Evolutionary conservation across 257 asterid species (phyloP), one percentile per base, ranked within the genome.

Genomic region (Capsicum pubescens): DNA sequence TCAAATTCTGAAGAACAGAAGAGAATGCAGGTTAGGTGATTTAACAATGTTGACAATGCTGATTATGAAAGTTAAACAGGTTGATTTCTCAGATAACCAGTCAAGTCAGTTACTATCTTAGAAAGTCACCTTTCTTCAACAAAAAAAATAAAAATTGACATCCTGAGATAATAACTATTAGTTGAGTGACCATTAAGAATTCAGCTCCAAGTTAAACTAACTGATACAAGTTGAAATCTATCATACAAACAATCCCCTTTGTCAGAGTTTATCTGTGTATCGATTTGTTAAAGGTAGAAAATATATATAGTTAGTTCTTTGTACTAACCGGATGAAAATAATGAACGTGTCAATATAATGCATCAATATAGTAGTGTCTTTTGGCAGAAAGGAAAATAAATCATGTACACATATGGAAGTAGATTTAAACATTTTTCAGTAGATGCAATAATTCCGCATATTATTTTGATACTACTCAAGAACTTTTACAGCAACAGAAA

Each of bases 1-100:
- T 84, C 93, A n/a, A 85, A 87, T 82, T 86, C 82, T 57, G 89
- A 87, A 55, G 50, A 32, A 77, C 82, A 32, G 66, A 77, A 77
- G 60, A 77, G 82, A 77, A 35, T 26, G 66, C 82, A 77, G 82
- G 63, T 52, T 52, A 26, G 64, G 32, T 77, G 13, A 77, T 32
- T 54, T 54, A 32, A 77, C 32, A 15, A 8, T 32, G 8, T 54
- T 77, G 50, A 54, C 48, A 26, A 32, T 4, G 50, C 32, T 54
- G 6, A 71, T 4, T 46, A 46, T 71, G 17, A 36, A 44, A 71
- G 79, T 71, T 71, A 71, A 71, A 71, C 0, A 1, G 15, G 19
- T 66, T 6, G 72, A 66, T 12, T 66, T 66, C 72, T 66, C 1
- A 13, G 10, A 35, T 13, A 10, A n/a, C 13, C 16, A 66, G 44